These are phyloP conservation scores for Grifola frondosa DNA, from an alignment of 1,284 basidiomycete genomes.

Conservation along the genomic window DNA sequence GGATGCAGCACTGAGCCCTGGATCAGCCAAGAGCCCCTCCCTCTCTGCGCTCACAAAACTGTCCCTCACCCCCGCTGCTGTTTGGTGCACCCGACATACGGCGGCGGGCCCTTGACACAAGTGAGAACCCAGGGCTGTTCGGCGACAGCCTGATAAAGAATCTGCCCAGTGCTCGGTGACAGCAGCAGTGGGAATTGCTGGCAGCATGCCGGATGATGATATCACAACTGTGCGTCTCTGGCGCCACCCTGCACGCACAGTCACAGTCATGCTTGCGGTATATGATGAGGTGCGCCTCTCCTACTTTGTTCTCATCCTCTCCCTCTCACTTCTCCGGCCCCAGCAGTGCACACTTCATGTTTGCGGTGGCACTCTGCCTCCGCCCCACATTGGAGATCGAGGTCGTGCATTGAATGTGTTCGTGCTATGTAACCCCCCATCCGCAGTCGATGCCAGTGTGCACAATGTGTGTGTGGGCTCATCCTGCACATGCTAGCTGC, in stretches of 20 bases:
- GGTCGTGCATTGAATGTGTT: too few species aligned
- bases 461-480: too few species aligned
- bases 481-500: too few species aligned
- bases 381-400: too few species aligned
- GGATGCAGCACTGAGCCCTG: constrained; percentile 1
- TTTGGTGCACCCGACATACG: constrained; percentile 23
- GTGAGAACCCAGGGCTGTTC: constrained; percentile 68
- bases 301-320: too few species aligned
- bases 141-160: constrained; percentile 75
- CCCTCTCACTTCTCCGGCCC: too few species aligned
- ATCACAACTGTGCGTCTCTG: constrained; percentile 19
- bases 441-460: too few species aligned
- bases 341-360: too few species aligned
- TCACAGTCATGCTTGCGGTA: constrained; percentile 10
- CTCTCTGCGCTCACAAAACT: constrained; percentile 22
- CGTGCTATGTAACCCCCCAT: too few species aligned
- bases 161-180: constrained; percentile 39
- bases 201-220: constrained; percentile 8
- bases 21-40: constrained; percentile 27
- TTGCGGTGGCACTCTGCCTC: too few species aligned
- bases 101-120: constrained; percentile 54
- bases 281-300: too few species aligned
- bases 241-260: constrained; percentile 9
- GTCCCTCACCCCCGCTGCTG: constrained; percentile 38
- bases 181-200: constrained; percentile 20